phyloP scores from a whole-genome alignment of 2,329 filamentous ascomycete species.

The Aspergillus fructus region DNA sequence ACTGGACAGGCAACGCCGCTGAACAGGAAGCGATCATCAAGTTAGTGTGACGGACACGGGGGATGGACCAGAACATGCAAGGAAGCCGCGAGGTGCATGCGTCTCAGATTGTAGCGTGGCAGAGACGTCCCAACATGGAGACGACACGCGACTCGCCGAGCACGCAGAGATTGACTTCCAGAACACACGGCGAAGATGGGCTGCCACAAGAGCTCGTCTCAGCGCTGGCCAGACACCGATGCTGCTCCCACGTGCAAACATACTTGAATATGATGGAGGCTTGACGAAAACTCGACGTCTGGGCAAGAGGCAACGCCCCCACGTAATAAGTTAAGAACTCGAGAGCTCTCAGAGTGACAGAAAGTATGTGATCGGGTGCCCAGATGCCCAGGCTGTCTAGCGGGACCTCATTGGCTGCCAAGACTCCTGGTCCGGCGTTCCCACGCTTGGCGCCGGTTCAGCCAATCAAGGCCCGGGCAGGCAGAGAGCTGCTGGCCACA shows the following conservation, averaged over 20 bases:
- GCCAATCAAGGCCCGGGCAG: neutral
- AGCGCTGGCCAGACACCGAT: no score
- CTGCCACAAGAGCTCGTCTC: no score
- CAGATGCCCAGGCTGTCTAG: neutral
- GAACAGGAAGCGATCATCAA: neutral
- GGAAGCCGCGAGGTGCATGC: constrained; percentile 1
- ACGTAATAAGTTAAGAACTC: neutral
- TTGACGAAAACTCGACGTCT: neutral
- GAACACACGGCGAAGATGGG: neutral
- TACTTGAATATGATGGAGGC: neutral
- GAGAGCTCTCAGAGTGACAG: neutral
- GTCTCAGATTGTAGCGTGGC: neutral
- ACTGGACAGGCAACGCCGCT: neutral
- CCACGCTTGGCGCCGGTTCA: neutral
- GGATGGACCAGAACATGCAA: constrained; percentile 1
- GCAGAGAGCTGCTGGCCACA: constrained; percentile 4
- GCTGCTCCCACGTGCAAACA: no score
- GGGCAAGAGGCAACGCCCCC: neutral
- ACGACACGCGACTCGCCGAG: neutral
- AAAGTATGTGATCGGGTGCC: neutral
- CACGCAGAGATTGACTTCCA: neutral
- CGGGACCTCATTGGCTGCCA: neutral
- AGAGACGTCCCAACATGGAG: neutral
- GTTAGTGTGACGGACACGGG: neutral
- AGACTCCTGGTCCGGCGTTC: neutral